Percentiles rank a stretch among this genome's conserved stretches.
These are phyloP conservation scores for Daedaleopsis nitida DNA, from an alignment of 768 basidiomycete species.

Conservation along the genomic window DNA sequence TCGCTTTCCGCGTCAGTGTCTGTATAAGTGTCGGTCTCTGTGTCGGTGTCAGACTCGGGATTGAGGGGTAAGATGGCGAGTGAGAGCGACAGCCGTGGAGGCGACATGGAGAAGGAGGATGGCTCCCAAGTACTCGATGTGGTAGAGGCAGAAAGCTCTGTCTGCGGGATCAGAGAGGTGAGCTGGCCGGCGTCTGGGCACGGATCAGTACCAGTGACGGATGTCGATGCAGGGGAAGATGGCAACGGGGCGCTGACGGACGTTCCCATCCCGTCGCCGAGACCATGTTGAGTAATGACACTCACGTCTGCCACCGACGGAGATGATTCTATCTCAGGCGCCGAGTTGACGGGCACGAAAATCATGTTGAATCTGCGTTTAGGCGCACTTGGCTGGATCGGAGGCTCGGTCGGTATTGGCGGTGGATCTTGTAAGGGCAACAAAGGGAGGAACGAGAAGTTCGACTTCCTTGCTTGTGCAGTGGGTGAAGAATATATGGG, in stretches of 20 bases:
- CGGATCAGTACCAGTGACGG: conserved; percentile 9
- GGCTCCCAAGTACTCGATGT: background rate
- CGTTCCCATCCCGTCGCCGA: background rate
- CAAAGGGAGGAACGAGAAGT: conserved; percentile 29
- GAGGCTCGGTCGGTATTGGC: conserved; percentile 1
- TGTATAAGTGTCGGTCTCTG: conserved; percentile 19
- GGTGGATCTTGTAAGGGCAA: conserved; percentile 27
- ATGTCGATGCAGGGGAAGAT: conserved; percentile 8
- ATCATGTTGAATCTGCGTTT: conserved; percentile 21
- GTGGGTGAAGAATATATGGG: background rate
- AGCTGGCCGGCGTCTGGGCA: conserved; percentile 6
- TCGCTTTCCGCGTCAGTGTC: conserved; percentile 32
- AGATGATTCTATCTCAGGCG: background rate
- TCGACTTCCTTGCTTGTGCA: conserved; percentile 4
- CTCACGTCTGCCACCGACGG: conserved; percentile 2
- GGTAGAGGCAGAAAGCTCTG: background rate
- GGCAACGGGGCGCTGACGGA: conserved; percentile 9
- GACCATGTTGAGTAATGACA: background rate
- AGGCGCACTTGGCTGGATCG: background rate
- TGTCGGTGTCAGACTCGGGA: conserved; percentile 19
- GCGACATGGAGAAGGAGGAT: conserved; percentile 6
- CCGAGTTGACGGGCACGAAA: conserved; percentile 18
- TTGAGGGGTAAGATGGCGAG: conserved; percentile 3
- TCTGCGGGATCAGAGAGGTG: background rate
- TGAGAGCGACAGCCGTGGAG: conserved; percentile 20